These are phyloP conservation scores for Leptographium procerum DNA, from an alignment of 2,329 filamentous ascomycete species.

Conservation along the genomic window DNA sequence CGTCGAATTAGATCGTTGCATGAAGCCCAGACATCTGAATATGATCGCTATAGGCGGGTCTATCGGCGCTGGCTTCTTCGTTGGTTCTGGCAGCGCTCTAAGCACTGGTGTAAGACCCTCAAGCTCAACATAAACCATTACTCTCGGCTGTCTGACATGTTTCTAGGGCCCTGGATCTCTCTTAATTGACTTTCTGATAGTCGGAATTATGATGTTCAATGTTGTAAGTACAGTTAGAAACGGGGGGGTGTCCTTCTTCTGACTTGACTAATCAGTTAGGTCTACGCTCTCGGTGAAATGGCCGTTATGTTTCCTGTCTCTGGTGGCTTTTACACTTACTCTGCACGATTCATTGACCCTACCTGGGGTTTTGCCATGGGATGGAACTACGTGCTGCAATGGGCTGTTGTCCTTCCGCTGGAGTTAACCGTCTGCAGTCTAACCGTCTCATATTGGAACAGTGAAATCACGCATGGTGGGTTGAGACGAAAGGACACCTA, in stretches of 20 bases:
- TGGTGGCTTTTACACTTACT: slow-evolving; percentile 47
- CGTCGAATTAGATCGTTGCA: slow-evolving; percentile 25
- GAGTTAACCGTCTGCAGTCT: slow-evolving; percentile 37
- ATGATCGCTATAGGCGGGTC: slow-evolving; percentile 29
- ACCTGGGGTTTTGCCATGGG: slow-evolving; percentile 42
- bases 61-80: slow-evolving; percentile 38
- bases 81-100: neutral
- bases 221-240: slow-evolving; percentile 26
- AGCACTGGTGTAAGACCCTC: slow-evolving; percentile 22
- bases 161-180: slow-evolving; percentile 29
- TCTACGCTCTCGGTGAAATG: slow-evolving; percentile 47
- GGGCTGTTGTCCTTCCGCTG: slow-evolving; percentile 34
- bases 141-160: neutral
- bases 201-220: slow-evolving; percentile 50
- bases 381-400: slow-evolving; percentile 39
- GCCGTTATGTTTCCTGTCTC: slow-evolving; percentile 45
- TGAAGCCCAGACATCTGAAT: slow-evolving; percentile 14
- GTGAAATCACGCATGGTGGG: slow-evolving; percentile 26
- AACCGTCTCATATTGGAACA: slow-evolving; percentile 38
- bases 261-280: neutral
- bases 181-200: slow-evolving; percentile 39
- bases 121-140: neutral
- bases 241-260: neutral
- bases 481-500: neutral
- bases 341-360: slow-evolving; percentile 45